These are phyloP conservation scores for Noccaea bulbosa DNA, from an alignment of 345 rosid species.

Conservation along the genomic window DNA sequence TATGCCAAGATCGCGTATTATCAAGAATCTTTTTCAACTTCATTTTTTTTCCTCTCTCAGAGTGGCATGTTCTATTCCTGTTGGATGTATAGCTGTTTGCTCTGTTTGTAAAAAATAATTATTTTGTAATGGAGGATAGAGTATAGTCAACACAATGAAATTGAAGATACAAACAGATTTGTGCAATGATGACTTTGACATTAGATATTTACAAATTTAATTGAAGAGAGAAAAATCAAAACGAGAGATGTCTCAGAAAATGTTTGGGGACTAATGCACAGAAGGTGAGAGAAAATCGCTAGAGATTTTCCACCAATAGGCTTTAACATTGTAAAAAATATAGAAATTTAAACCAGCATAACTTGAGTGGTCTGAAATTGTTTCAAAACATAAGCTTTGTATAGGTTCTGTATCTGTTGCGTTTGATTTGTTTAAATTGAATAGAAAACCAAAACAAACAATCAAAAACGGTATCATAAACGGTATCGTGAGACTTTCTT, in stretches of 20 bases:
- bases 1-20: no score
- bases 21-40: constrained; percentile 20
- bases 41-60: background rate
- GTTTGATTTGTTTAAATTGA: background rate
- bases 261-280: background rate
- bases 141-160: background rate
- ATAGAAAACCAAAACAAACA: background rate
- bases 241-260: background rate
- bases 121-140: background rate
- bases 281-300: background rate
- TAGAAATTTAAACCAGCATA: no score
- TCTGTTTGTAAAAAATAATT: no score
- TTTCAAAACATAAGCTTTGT: background rate
- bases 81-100: constrained; percentile 20
- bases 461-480: background rate
- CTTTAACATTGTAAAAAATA: no score
- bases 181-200: background rate
- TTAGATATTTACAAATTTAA: background rate
- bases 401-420: background rate
- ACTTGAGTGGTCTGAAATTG: background rate
- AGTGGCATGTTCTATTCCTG: constrained; percentile 25
- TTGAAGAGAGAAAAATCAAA: background rate
- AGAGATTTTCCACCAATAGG: background rate
- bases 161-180: background rate
- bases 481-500: constrained; percentile 1